phyloP scores from a whole-genome alignment of 257 asterid genomes.

The Salvia splendens region DNA sequence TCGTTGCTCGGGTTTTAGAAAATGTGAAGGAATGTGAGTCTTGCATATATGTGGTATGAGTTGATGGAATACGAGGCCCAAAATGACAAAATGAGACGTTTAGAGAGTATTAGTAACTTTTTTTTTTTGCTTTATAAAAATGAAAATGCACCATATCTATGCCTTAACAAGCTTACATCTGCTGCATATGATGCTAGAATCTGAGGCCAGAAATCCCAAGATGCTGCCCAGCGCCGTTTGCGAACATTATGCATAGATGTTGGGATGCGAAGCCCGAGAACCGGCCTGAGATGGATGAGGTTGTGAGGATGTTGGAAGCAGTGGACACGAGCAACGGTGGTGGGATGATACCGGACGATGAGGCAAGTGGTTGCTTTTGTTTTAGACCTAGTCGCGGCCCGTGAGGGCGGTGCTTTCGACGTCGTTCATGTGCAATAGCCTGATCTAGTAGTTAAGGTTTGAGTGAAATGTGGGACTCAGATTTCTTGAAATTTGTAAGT shows the following conservation, averaged over 20 bases:
- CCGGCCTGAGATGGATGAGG: slow-evolving; percentile 62
- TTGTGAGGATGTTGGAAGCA: slow-evolving; percentile 50
- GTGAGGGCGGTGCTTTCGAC: slow-evolving; percentile 22
- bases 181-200: no score
- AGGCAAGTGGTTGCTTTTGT: slow-evolving; percentile 48
- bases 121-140: no score
- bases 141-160: no score
- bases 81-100: no score
- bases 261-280: slow-evolving; percentile 55
- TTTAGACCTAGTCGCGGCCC: slow-evolving; percentile 45
- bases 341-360: slow-evolving; percentile 57
- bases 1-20: no score
- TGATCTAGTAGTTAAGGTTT: neutral
- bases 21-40: no score
- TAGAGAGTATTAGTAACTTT: no score
- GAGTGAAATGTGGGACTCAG: neutral
- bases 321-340: slow-evolving; percentile 61
- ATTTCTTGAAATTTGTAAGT: slow-evolving; percentile 19
- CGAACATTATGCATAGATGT: slow-evolving; percentile 52
- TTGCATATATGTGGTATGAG: no score
- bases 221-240: slow-evolving; percentile 55
- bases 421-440: neutral
- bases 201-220: slow-evolving; percentile 55
- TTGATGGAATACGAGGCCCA: no score
- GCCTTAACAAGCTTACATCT: no score